phyloP scores from a whole-genome alignment of 2,329 filamentous ascomycete genomes.

The Fusarium hostae region DNA sequence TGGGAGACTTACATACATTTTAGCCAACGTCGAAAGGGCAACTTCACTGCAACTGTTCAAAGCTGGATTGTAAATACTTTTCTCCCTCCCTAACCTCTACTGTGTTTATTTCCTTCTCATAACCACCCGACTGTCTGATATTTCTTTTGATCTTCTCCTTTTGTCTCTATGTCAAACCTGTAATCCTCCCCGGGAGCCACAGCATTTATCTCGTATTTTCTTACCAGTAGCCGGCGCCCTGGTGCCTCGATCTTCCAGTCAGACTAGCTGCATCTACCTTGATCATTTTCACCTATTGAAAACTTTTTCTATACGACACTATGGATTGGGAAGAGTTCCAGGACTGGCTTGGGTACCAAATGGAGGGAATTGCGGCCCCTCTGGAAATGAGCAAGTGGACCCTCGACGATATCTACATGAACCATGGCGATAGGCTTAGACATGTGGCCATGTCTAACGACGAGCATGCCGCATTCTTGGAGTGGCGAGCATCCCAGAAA shows the following conservation, averaged over 20 bases:
- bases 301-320: not conserved
- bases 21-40: not conserved
- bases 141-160: not conserved
- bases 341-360: not conserved
- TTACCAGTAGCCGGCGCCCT: not conserved
- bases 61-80: fast-evolving
- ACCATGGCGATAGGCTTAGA: not conserved
- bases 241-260: fast-evolving
- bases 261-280: fast-evolving
- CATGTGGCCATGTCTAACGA: not conserved
- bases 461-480: not conserved
- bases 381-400: fast-evolving
- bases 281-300: not conserved
- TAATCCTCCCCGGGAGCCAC: not conserved
- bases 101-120: not conserved
- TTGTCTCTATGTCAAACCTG: fast-evolving
- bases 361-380: too few species aligned
- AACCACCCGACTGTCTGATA: too few species aligned
- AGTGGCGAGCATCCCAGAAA: not conserved
- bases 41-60: not conserved
- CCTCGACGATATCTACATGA: not conserved
- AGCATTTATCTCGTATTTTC: too few species aligned
- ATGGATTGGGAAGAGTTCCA: not conserved
- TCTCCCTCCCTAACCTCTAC: not conserved
- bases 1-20: not conserved